phyloP scores from a whole-genome alignment of 768 basidiomycete species.

The Serendipita sp. region DNA sequence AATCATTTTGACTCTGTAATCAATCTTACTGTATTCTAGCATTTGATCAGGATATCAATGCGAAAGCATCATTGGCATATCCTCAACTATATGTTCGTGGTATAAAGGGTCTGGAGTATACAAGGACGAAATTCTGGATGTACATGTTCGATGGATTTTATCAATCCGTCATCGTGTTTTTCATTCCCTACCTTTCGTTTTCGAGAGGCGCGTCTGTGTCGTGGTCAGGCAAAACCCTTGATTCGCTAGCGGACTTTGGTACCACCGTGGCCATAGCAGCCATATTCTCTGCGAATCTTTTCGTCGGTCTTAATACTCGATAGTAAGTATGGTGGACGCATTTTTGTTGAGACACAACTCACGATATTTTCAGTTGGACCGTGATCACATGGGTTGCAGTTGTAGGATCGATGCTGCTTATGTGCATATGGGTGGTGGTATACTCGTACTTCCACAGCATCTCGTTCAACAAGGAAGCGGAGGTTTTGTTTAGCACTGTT shows the following conservation, averaged over 20 bases:
- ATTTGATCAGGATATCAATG: slow-evolving; percentile 91
- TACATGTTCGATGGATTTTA: slow-evolving; percentile 93
- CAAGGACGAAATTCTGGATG: slow-evolving; percentile 77
- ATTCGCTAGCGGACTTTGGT: slow-evolving; percentile 73
- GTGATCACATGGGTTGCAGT: slow-evolving; percentile 70
- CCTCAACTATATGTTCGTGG: slow-evolving; percentile 93
- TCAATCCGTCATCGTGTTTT: slow-evolving; percentile 76
- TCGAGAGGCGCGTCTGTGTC: slow-evolving; percentile 44
- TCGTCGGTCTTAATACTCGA: slow-evolving; percentile 74
- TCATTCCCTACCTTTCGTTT: slow-evolving; percentile 49
- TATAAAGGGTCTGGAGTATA: slow-evolving; percentile 86
- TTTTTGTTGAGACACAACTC: slow-evolving; percentile 9
- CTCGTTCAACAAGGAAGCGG: slow-evolving; percentile 58
- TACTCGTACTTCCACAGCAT: slow-evolving; percentile 66
- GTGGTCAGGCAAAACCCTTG: slow-evolving; percentile 65
- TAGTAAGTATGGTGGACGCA: slow-evolving; percentile 41
- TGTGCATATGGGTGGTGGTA: slow-evolving; percentile 75
- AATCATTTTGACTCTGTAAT: background rate
- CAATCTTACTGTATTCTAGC: slow-evolving; percentile 25
- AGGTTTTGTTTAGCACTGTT: slow-evolving; percentile 57
- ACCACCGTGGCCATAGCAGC: slow-evolving; percentile 81
- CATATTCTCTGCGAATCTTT: slow-evolving; percentile 76
- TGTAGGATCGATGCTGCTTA: slow-evolving; percentile 60
- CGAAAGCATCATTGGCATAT: slow-evolving; percentile 75
- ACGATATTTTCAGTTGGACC: slow-evolving; percentile 43